Evolutionary conservation across 2,329 filamentous ascomycete genomes (phyloP), one percentile per base, ranked within the genome.

Genomic region (Ophiostoma triangulosporum): DNA sequence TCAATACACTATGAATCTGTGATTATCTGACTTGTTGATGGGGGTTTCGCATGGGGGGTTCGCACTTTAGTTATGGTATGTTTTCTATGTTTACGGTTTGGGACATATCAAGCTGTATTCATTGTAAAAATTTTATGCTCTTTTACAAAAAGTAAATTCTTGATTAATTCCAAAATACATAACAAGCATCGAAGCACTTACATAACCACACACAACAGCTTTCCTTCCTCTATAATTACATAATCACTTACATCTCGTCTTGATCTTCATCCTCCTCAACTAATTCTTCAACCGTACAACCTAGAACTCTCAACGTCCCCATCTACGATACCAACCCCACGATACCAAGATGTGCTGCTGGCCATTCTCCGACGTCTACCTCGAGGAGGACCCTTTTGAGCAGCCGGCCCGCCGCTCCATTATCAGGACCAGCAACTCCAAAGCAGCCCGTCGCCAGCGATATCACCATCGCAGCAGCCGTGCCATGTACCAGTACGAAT

Each of bases 261-360:
- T 35, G 12, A n/a, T 6, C 9, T 4, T 14, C 3, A 2, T 35
- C 17, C 24, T 36, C 35, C n/a, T 15, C 33, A n/a, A n/a, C n/a
- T n/a, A n/a, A n/a, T n/a, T n/a, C n/a, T n/a, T n/a, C n/a, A n/a
- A n/a, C n/a, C n/a, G n/a, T n/a, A n/a, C n/a, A n/a, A n/a, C 22
- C 29, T 22, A 11, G 7, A n/a, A 20, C 8, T 35, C 29, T 35
- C 17, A 6, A 20, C 33, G 26, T 12, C 20, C 48, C 26, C 20
- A 20, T 36, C 32, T 36, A 22, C 46, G 22, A 17, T 27, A 48
- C 46, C 4, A 20, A 31, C 17, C 20, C 15, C 14, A 24, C 6
- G 8, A 14, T 20, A 14, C 14, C 26, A 46, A 17, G 4, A 14
- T 79, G 75, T 80, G 76, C 60, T 66, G 73, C 60, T 77, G 76